Percentiles rank a stretch among this genome's conserved stretches.
Evolutionary conservation across 2,329 filamentous ascomycete species (phyloP).

Genomic region (Diaporthe nobilis): DNA sequence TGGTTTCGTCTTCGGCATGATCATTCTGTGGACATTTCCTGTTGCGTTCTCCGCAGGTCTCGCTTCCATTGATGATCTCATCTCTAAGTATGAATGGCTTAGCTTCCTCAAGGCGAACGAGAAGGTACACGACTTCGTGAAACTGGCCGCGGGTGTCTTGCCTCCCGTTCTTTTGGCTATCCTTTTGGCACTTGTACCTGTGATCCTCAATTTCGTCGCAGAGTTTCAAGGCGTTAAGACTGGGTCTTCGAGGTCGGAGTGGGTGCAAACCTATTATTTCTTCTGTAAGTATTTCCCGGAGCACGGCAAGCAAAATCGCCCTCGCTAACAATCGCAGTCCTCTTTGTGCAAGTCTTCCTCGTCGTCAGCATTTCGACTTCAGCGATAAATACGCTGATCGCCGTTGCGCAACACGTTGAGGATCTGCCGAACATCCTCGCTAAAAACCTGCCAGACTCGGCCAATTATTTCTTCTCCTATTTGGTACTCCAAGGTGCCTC

Average conservation of each 20-base stretch:
- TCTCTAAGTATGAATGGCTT: slow-evolving; percentile 77
- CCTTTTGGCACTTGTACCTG: slow-evolving; percentile 84
- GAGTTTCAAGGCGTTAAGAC: slow-evolving; percentile 85
- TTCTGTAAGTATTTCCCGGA: slow-evolving; percentile 60
- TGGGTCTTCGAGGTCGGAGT: slow-evolving; percentile 81
- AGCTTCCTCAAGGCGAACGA: slow-evolving; percentile 74
- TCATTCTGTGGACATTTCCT: slow-evolving; percentile 91
- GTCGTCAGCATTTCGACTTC: slow-evolving; percentile 88
- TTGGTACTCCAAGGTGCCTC: slow-evolving; percentile 95
- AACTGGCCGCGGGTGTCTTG: slow-evolving; percentile 84
- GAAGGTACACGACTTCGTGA: slow-evolving; percentile 72
- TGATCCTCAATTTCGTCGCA: slow-evolving; percentile 82
- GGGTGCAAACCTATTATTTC: slow-evolving; percentile 95
- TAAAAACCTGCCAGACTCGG: slow-evolving; percentile 83
- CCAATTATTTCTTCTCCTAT: slow-evolving; percentile 99
- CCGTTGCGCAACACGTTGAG: slow-evolving; percentile 70
- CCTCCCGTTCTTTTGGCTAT: slow-evolving; percentile 83
- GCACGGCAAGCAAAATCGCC: background rate
- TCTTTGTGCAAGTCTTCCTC: slow-evolving; percentile 92
- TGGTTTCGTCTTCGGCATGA: slow-evolving; percentile 77
- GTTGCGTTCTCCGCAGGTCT: slow-evolving; percentile 90
- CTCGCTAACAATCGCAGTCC: background rate
- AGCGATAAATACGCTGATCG: slow-evolving; percentile 73
- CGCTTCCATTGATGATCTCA: slow-evolving; percentile 81
- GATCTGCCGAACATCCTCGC: slow-evolving; percentile 81